Conservation (phyloP, 495 filamentous ascomycete genomes). For the Tetracladium marchalianum region DNA sequence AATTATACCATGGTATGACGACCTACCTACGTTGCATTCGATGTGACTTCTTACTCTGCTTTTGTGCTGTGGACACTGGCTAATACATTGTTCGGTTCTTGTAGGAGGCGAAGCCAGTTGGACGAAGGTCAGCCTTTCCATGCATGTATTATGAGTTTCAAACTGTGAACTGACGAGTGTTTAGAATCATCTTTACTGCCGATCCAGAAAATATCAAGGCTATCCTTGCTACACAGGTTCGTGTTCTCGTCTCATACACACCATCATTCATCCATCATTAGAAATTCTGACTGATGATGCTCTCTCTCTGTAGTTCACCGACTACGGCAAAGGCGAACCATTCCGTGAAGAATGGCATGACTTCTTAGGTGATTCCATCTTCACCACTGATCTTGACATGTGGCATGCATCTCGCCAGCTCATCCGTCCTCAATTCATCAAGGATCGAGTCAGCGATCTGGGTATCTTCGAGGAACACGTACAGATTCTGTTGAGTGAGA, state of each 20-base stretch:
- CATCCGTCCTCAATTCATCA: conserved; percentile 74
- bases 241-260: conserved; percentile 40
- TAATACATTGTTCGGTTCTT: no score
- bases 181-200: conserved; percentile 44
- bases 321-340: conserved; percentile 61
- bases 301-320: conserved; percentile 27
- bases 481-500: conserved; percentile 46
- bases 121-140: conserved; percentile 7
- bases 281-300: background rate
- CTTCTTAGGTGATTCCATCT: conserved; percentile 73
- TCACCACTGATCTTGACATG: conserved; percentile 60
- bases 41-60: no score
- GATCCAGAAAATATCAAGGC: conserved; percentile 85
- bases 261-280: conserved; percentile 29
- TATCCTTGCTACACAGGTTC: conserved; percentile 63
- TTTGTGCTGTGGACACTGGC: conserved; percentile 17
- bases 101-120: no score
- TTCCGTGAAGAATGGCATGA: conserved; percentile 63
- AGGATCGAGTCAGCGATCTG: conserved; percentile 71
- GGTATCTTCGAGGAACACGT: conserved; percentile 73
- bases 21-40: background rate
- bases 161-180: conserved; percentile 9
- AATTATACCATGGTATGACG: background rate
- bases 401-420: conserved; percentile 66
- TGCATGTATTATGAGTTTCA: no score